Evolutionary conservation across 805 yeast genomes (phyloP).

Genomic region (Middelhovenomyces tepae): DNA sequence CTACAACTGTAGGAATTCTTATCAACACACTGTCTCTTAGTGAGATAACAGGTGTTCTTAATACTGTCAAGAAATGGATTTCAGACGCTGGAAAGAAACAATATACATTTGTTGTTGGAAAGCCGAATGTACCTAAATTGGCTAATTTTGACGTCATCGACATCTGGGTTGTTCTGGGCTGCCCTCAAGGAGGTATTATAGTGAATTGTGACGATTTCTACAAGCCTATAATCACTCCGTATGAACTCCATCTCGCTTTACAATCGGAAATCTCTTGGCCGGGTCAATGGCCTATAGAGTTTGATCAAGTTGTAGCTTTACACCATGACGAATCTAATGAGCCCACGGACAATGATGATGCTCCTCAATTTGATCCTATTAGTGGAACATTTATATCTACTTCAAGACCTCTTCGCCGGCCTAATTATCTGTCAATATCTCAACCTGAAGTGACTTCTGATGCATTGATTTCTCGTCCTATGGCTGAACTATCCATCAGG

Average conservation of each 20-base stretch:
- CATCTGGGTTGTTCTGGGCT: slow-evolving; percentile 90
- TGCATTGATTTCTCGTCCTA: slow-evolving; percentile 40
- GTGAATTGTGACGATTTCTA: slow-evolving; percentile 69
- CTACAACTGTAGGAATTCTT: slow-evolving; percentile 85
- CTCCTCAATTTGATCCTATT: slow-evolving; percentile 82
- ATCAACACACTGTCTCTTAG: slow-evolving; percentile 82
- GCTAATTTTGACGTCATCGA: slow-evolving; percentile 95
- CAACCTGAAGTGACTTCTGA: slow-evolving; percentile 25
- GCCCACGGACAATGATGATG: slow-evolving; percentile 41
- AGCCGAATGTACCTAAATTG: slow-evolving; percentile 92
- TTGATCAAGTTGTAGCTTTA: slow-evolving; percentile 23
- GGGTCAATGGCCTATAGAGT: slow-evolving; percentile 86
- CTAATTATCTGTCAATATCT: slow-evolving; percentile 47
- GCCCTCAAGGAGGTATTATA: slow-evolving; percentile 88
- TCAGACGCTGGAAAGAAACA: slow-evolving; percentile 78
- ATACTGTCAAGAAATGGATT: slow-evolving; percentile 51
- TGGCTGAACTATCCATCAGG: slow-evolving; percentile 52
- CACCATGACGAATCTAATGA: too few relatives aligned
- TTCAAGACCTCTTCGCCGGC: slow-evolving; percentile 66
- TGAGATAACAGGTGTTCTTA: slow-evolving; percentile 61
- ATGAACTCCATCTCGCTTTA: slow-evolving; percentile 76
- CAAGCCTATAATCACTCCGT: slow-evolving; percentile 90
- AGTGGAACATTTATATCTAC: slow-evolving; percentile 66
- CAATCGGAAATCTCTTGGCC: slow-evolving; percentile 76
- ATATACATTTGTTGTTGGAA: slow-evolving; percentile 92